Percentiles rank a stretch among this genome's conserved stretches.
phyloP scores from a whole-genome alignment of 2,329 filamentous ascomycete species.

The Arthrobotrys pseudoclavata region DNA sequence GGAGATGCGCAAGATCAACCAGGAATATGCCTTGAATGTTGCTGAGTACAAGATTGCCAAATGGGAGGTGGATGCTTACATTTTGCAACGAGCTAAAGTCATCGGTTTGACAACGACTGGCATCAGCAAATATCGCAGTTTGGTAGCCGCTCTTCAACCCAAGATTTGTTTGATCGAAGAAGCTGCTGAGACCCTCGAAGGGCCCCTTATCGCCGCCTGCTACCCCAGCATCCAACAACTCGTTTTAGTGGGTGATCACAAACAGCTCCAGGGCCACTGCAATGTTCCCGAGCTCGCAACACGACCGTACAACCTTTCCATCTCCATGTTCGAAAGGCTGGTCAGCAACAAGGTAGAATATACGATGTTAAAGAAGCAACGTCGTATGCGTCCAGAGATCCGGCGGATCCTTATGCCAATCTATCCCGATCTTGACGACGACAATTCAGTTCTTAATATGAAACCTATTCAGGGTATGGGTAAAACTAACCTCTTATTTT shows the following conservation, averaged over 20 bases:
- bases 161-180: constrained; percentile 82
- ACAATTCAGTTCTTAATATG: constrained; percentile 70
- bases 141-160: constrained; percentile 77
- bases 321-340: constrained; percentile 85
- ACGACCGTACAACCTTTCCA: constrained; percentile 75
- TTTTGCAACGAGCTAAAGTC: constrained; percentile 74
- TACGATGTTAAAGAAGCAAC: constrained; percentile 76
- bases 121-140: constrained; percentile 80
- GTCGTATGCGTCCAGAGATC: constrained; percentile 78
- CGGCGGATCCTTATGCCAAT: constrained; percentile 69
- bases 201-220: constrained; percentile 71
- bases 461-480: constrained; percentile 75
- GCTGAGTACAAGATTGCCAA: constrained; percentile 72
- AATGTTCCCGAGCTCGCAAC: constrained; percentile 73
- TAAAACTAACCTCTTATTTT: constrained; percentile 72
- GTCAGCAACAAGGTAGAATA: constrained; percentile 76
- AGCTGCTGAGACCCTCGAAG: constrained; percentile 81
- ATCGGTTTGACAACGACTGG: constrained; percentile 83
- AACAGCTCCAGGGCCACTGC: constrained; percentile 80
- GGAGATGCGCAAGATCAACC: constrained; percentile 70
- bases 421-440: constrained; percentile 74
- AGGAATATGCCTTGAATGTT: constrained; percentile 70
- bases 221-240: constrained; percentile 71
- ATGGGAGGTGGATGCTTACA: constrained; percentile 73
- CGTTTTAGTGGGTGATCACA: constrained; percentile 80